phyloP scores from a whole-genome alignment of 306 rosid species.

The Fragaria iinumae region DNA sequence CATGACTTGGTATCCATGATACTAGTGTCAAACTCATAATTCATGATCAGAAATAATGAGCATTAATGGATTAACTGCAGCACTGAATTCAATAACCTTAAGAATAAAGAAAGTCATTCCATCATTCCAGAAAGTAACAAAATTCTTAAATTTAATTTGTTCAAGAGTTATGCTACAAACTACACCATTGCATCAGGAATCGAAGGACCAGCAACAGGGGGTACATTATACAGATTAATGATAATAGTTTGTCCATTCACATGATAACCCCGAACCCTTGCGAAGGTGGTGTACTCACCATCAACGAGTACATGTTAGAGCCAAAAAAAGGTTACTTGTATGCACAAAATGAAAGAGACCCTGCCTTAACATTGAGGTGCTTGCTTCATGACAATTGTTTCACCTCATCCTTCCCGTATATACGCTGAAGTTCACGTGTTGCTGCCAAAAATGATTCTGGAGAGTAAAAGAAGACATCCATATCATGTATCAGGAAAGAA shows the following conservation, averaged over 20 bases:
- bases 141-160: conserved; percentile 8
- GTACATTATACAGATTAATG: conserved; percentile 22
- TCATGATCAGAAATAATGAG: background rate
- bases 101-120: background rate
- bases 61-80: background rate
- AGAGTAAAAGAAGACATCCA: conserved; percentile 23
- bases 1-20: background rate
- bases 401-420: conserved; percentile 57
- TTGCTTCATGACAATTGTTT: conserved; percentile 37
- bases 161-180: conserved; percentile 10
- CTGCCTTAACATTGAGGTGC: conserved; percentile 27
- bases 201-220: conserved; percentile 9
- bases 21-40: background rate
- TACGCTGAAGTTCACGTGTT: conserved; percentile 63
- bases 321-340: conserved; percentile 31
- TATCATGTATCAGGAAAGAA: conserved; percentile 8
- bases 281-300: conserved; percentile 20
- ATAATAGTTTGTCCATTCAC: conserved; percentile 20
- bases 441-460: conserved; percentile 73
- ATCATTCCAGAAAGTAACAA: background rate
- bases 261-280: conserved; percentile 29
- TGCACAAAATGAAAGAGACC: conserved; percentile 33
- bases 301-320: conserved; percentile 32
- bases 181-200: conserved; percentile 23
- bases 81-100: background rate